Conservation (phyloP, 352 stramenopile species). For the Phytophthora syringae region DNA sequence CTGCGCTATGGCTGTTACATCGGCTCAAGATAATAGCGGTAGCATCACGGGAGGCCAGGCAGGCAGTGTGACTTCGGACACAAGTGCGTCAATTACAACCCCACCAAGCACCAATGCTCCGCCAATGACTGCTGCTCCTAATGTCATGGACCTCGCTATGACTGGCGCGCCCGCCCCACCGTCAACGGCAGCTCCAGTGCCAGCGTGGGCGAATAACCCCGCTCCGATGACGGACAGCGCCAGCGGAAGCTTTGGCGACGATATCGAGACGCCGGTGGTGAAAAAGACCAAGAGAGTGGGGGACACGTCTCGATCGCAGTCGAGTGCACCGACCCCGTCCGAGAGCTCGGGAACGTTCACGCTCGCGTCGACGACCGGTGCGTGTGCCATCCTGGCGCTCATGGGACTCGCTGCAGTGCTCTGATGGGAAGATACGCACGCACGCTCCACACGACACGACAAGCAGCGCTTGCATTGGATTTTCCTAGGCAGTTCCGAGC, state of each 20-base stretch:
- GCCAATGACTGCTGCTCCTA: neutral
- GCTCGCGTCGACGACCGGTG: conserved; percentile 5
- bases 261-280: conserved; percentile 18
- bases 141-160: neutral
- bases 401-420: conserved; percentile 28
- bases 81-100: conserved; percentile 3
- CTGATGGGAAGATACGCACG: conserved; percentile 32
- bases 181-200: conserved; percentile 1
- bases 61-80: conserved; percentile 23
- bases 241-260: conserved; percentile 26
- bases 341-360: conserved; percentile 21
- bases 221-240: conserved; percentile 20
- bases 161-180: conserved; percentile 2
- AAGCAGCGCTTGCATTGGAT: conserved; percentile 31
- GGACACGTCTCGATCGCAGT: conserved; percentile 18
- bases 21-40: conserved; percentile 34
- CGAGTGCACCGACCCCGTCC: conserved; percentile 9
- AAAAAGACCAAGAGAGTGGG: conserved; percentile 21
- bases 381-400: conserved; percentile 13
- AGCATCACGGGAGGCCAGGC: conserved; percentile 24
- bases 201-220: conserved; percentile 8
- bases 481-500: conserved; percentile 33
- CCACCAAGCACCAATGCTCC: conserved; percentile 2
- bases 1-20: conserved; percentile 14
- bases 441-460: conserved; percentile 30